Evolutionary conservation across 2,329 filamentous ascomycete species (phyloP), one percentile per base, ranked within the genome.

Genomic region (Aureobasidium mangrovei): DNA sequence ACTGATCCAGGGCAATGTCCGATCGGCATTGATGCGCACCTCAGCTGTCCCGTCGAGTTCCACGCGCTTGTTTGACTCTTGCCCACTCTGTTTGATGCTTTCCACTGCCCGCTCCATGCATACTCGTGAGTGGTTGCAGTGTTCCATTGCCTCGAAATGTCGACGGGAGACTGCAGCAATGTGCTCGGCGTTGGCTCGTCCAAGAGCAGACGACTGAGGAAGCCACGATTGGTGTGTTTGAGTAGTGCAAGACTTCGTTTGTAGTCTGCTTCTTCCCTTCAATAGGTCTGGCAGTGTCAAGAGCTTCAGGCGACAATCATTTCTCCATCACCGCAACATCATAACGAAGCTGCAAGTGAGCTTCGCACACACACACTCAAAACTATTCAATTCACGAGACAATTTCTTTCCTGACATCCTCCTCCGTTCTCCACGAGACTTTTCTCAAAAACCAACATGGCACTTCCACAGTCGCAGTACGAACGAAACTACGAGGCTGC

Each of bases 41-140:
- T 29, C 36, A 42, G 47, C 38, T 39, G 36, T 27, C 12, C 31
- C 32, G 47, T 51, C 47, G 38, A 27, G 47, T 51, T 51, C 35
- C 47, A 42, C n/a, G 18, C 29, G 4, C 28, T 28, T 42, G 47
- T 33, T 42, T 33, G 47, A 41, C 9, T 28, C 9, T 49, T 33
- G 12, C n/a, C 8, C 12, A 27, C 7, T 3, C 6, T 24, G 18
- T 51, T n/a, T n/a, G 12, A 40, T 18, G 29, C 7, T 51, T 12
- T 33, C 32, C 10, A 35, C 32, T 18, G 18, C 18, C 18, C 18
- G 18, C 18, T 18, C 18, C 18, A 18, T 18, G 18, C 18, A 32
- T 12, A 9, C 7, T 12, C 8, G 27, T 24, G 33, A 24, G 9
- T 26, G 29, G 35, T 26, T 24, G 27, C 10, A 24, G 12, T 9